Evolutionary conservation across 306 rosid genomes (phyloP), one percentile per base, ranked within the genome.

Genomic region (apple (Malus domestica)): DNA sequence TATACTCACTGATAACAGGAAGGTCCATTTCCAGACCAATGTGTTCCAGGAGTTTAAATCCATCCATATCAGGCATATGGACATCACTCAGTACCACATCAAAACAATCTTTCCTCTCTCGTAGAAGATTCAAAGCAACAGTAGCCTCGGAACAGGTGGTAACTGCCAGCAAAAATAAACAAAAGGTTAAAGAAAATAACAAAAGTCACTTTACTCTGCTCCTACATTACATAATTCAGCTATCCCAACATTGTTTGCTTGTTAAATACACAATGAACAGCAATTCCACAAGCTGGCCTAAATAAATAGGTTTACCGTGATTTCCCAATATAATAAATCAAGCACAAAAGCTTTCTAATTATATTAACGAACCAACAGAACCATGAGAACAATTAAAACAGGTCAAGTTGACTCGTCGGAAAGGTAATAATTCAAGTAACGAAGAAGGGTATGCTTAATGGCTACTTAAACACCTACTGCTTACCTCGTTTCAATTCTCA

Each of bases 41-140:
- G 22, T 10, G 80, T n/a, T 83, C 80, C 32, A 90, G 81, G 58
- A 92, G 89, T 8, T 84, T 77, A 71, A 71, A 86, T 2, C 88
- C 89, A 78, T 92, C 86, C 89, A 88, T 84, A 46, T 83, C 84
- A 15, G 88, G 88, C 93, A 92, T 88, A 32, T 86, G 83, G 79
- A 83, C 90, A 30, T 87, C 93, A n/a, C 90, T 79, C 40, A 92
- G 61, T 38, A 92, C 77, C 73, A 90, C 78, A 77, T 92, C 96
- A 57, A 87, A 80, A 70, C 23, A 63, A 19, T 61, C 82, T 54
- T 79, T 87, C n/a, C 35, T 84, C 85, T 86, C 84, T 10, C 83
- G 80, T 32, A 90, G 63, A 67, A 81, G 80, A 74, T 84, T 71
- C 84, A 87, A 73, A 64, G 96, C 97, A 76, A 0, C 80, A 19